Conservation (phyloP, 1,139 yeast species). For the Zygosaccharomyces sapae region DNA sequence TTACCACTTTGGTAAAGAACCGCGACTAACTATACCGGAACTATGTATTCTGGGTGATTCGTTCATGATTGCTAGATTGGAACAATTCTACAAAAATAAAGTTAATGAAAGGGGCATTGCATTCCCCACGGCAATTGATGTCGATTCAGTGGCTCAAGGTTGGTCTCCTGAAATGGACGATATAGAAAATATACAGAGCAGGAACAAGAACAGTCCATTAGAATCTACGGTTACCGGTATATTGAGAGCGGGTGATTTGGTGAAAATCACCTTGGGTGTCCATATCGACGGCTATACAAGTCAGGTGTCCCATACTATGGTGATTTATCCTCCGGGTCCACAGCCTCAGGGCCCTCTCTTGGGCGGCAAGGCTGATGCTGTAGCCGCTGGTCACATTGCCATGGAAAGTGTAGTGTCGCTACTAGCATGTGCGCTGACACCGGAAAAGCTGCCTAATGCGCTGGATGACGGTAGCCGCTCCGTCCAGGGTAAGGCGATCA, state of each 20-base stretch:
- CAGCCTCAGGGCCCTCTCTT: constrained; percentile 72
- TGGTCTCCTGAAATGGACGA: constrained; percentile 86
- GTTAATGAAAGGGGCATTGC: constrained; percentile 85
- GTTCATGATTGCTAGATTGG: constrained; percentile 54
- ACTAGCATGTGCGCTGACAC: constrained; percentile 67
- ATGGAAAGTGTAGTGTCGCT: constrained; percentile 74
- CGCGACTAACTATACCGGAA: constrained; percentile 58
- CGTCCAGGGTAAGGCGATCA: constrained; percentile 65
- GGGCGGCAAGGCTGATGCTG: constrained; percentile 84
- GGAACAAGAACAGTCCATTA: constrained; percentile 28
- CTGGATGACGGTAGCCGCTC: constrained; percentile 29
- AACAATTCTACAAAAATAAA: constrained; percentile 50
- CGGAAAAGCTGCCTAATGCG: constrained; percentile 61
- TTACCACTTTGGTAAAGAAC: constrained; percentile 48
- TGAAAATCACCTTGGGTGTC: constrained; percentile 77
- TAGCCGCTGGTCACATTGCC: constrained; percentile 85
- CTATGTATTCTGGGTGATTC: constrained; percentile 80
- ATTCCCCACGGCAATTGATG: constrained; percentile 82
- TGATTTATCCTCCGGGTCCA: constrained; percentile 57
- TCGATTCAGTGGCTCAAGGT: constrained; percentile 72
- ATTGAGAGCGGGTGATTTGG: constrained; percentile 75
- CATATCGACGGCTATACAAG: constrained; percentile 96
- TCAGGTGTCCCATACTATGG: constrained; percentile 77
- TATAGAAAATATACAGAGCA: constrained; percentile 35
- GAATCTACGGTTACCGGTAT: constrained; percentile 39